Base-by-base conservation (phyloP, 192 early-diverging fungal genomes). In the Chytriomyces sp. region DNA sequence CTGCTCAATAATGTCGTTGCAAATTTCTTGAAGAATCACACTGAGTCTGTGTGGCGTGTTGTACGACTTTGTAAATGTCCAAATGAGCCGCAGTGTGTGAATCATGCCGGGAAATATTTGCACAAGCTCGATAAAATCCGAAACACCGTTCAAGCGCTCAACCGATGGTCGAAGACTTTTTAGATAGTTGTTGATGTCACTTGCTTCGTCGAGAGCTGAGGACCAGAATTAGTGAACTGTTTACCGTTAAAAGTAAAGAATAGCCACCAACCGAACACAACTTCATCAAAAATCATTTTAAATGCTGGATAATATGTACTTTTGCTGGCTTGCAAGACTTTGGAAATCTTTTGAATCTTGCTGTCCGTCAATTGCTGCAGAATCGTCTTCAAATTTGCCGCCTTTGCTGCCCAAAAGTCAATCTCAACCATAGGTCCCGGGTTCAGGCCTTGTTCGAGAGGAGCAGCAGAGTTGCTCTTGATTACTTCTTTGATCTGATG, bases 301-400 rank as follows among this genome's bases (percentile, higher is more conserved):
- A 91, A 91, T 1, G 89, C 89, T n/a, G 89, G 89, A 64, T 87
- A 91, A 77, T 91, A 91, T n/a, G 89, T 91, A 73, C 88, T 90
- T 44, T 91, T 90, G 63, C 83, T 88, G 20, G 69, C 67, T 66
- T 90, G 77, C 9, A 91, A 76, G 6, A 89, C 72, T 70, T 82
- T 80, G 1, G 84, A 79, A 65, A 91, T 91, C 67, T 86, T 86
- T 67, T 91, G 86, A 77, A 91, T 89, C 73, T 88, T 90, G 48
- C 86, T 83, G 45, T 90, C 89, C 13, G 87, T 87, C 20, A 91
- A 80, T 64, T 91, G 89, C 77, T 87, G 82, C 70, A 89, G 80
- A 61, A 91, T 90, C 28, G 84, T 84, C 73, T 89, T 87, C 64
- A 91, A 66, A 68, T 91, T 91, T 13, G 89, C 87, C 16, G 88